These are phyloP conservation scores for Haplosporangium gracile DNA, from an alignment of 192 early-diverging fungal species.

Conservation along the genomic window DNA sequence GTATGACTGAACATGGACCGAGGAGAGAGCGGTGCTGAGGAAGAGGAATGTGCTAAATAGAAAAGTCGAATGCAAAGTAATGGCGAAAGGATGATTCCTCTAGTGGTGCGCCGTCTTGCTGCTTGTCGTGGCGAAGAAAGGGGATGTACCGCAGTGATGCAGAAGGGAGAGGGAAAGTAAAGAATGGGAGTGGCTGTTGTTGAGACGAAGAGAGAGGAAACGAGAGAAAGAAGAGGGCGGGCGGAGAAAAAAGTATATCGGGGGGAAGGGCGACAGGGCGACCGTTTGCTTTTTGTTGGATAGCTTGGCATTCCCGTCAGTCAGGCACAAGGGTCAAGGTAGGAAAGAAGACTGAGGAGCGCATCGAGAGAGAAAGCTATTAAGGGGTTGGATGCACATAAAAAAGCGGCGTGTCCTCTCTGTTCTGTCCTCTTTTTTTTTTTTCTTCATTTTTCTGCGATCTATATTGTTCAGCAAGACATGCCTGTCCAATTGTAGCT, in stretches of 20 bases:
- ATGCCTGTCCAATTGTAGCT: too few relatives aligned
- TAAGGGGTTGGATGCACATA: too few relatives aligned
- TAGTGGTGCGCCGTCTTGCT: background rate
- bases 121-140: background rate
- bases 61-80: background rate
- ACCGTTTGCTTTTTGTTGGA: background rate
- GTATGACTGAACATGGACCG: constrained; percentile 6
- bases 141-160: background rate
- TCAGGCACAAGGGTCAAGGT: too few relatives aligned
- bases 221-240: background rate
- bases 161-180: background rate
- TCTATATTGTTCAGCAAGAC: too few relatives aligned
- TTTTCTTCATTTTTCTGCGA: too few relatives aligned
- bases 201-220: background rate
- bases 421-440: too few relatives aligned
- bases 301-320: too few relatives aligned
- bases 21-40: background rate
- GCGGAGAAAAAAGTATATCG: background rate
- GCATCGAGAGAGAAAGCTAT: too few relatives aligned
- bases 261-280: background rate
- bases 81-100: background rate
- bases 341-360: too few relatives aligned
- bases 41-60: background rate
- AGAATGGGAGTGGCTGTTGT: background rate
- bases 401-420: too few relatives aligned